Evolutionary conservation across 1,139 yeast species (phyloP).

Genomic region (Taphrina sp.): DNA sequence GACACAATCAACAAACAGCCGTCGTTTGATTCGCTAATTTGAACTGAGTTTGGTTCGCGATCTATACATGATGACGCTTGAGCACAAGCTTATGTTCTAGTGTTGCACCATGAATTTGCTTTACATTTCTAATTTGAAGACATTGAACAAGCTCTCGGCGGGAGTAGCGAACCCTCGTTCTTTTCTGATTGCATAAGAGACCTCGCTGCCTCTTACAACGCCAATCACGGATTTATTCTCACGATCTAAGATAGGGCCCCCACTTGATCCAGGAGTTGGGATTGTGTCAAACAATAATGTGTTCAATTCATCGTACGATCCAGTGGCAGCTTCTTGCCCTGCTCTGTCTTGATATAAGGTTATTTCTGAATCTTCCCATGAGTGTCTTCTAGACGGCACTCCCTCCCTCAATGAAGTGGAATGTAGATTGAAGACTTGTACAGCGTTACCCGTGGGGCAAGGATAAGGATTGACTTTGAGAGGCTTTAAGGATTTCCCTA

Average conservation of each 20-base stretch:
- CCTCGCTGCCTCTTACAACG: constrained; percentile 17
- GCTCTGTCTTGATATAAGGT: constrained; percentile 27
- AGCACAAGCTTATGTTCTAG: too few species aligned
- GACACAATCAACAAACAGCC: too few species aligned
- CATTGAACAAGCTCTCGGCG: constrained; percentile 25
- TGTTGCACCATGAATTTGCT: too few species aligned
- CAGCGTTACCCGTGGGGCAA: constrained; percentile 13
- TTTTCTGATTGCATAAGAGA: constrained; percentile 26
- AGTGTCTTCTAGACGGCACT: neutral
- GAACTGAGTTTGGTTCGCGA: too few species aligned
- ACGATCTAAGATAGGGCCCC: constrained; percentile 23
- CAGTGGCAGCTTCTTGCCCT: constrained; percentile 26
- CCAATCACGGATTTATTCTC: constrained; percentile 28
- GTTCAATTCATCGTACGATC: constrained; percentile 22
- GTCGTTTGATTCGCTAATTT: too few species aligned
- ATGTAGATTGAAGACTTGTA: constrained; percentile 10
- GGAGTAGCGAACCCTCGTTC: constrained; percentile 28
- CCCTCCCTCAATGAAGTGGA: constrained; percentile 4
- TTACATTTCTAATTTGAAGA: constrained; percentile 20
- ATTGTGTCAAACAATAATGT: constrained; percentile 17
- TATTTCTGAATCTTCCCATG: constrained; percentile 23
- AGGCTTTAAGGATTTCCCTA: neutral
- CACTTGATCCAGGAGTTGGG: constrained; percentile 27
- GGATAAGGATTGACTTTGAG: constrained; percentile 26
- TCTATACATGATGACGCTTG: too few species aligned